Base-by-base conservation (phyloP, 192 early-diverging fungal genomes). In the Umbelopsis vinacea region DNA sequence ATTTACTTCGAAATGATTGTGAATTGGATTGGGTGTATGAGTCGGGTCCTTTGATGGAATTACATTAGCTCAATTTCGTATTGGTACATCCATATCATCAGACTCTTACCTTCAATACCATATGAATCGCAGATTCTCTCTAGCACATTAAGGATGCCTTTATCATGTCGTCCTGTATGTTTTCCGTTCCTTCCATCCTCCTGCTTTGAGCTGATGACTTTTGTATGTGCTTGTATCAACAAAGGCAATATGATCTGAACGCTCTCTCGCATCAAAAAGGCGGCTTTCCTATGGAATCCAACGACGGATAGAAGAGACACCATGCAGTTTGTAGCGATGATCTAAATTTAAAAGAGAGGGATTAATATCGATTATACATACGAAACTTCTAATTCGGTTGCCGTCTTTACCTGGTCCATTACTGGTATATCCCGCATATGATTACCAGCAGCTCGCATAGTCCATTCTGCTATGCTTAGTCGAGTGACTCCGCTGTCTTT, bases 91-190 rank as follows among this genome's bases (percentile, higher is more conserved):
- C 2, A 50, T 15, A 10, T 17, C 4, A 22, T 47, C 22, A 7
- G 15, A n/a, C n/a, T 5, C 71, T 70, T 72, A 82, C 82, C 81
- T 40, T 88, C 89, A 38, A 93, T 78, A 12, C 92, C 93, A 74
- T 89, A 89, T 1, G 89, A 85, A 29, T 90, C 87, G 70, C 90
- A 89, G 12, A 94, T 86, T 37, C 80, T 78, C n/a, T 86, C 86
- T 70, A 94, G 76, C 69, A 86, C 87, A 21, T 87, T 84, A 5
- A 93, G 70, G 6, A 91, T 79, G 23, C 90, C 91, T 33, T 74
- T 82, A 60, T 88, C 83, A 22, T 67, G 38, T 17, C 11, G 52
- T 29, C 57, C 57, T 11, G 43, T 33, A 15, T 45, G 43, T 29
- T 66, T 38, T 15, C 21, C 12, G 12, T 7, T 15, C n/a, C 48